Conservation (phyloP, 2,329 filamentous ascomycete genomes). For the Colletotrichum paranaense region DNA sequence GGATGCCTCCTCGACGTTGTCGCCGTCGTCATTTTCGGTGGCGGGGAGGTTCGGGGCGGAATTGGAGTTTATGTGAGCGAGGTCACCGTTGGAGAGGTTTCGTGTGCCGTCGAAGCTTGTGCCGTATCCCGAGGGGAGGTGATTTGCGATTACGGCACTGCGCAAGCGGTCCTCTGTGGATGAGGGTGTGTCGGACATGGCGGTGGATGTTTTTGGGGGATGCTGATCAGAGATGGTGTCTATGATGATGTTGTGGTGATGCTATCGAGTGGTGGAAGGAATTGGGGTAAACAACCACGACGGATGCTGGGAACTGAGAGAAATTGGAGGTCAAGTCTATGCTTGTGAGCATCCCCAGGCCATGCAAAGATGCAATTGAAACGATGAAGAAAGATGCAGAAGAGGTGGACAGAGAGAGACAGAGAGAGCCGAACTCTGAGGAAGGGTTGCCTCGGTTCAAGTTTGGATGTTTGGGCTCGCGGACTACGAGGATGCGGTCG, state of each 20-base stretch:
- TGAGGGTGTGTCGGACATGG: constrained; percentile 30
- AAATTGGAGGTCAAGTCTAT: neutral
- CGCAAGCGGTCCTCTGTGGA: constrained; percentile 28
- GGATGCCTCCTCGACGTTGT: constrained; percentile 60
- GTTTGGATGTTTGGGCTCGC: neutral
- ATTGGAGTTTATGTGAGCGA: constrained; percentile 22
- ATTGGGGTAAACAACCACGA: neutral
- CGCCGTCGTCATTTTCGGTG: constrained; percentile 25
- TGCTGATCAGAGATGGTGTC: neutral
- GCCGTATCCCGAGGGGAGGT: constrained; percentile 36
- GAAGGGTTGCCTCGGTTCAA: constrained; percentile 2
- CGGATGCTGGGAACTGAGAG: neutral
- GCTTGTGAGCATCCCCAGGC: neutral
- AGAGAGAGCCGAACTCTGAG: neutral
- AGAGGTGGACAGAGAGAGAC: neutral
- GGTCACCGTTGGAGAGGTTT: constrained; percentile 23
- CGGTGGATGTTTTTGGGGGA: neutral
- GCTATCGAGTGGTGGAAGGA: neutral
- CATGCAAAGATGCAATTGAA: neutral
- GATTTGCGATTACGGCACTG: constrained; percentile 33
- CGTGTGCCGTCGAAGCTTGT: constrained; percentile 36
- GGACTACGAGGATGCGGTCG: neutral
- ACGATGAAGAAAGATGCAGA: neutral
- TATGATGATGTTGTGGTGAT: neutral
- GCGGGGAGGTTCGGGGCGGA: constrained; percentile 1